These are phyloP conservation scores for Aspergillus avenaceus DNA, from an alignment of 495 filamentous ascomycete species.

Conservation along the genomic window DNA sequence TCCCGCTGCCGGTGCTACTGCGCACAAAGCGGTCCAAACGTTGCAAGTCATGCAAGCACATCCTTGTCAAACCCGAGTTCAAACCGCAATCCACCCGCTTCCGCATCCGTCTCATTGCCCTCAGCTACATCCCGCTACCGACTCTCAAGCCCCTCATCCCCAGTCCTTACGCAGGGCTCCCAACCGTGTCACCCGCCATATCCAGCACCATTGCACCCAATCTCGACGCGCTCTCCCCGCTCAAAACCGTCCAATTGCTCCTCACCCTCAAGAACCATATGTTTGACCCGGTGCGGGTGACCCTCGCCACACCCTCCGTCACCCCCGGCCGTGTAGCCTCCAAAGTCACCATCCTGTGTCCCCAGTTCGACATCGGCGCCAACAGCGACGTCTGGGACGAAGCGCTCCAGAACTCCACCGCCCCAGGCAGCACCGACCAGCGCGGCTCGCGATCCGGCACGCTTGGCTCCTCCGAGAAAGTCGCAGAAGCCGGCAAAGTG, in stretches of 20 bases:
- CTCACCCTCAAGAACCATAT: conserved; percentile 90
- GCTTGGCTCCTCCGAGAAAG: conserved; percentile 42
- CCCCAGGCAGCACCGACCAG: background rate
- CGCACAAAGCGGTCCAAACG: conserved; percentile 91
- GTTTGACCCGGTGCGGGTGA: conserved; percentile 83
- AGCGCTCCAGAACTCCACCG: conserved; percentile 54
- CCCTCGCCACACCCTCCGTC: conserved; percentile 75
- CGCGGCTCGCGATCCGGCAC: conserved; percentile 6
- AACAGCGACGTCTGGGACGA: conserved; percentile 97
- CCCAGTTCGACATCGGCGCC: conserved; percentile 90
- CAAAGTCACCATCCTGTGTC: conserved; percentile 88
- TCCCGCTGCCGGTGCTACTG: conserved; percentile 74
- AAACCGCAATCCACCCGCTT: conserved; percentile 83
- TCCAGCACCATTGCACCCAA: conserved; percentile 25
- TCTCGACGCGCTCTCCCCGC: conserved; percentile 53
- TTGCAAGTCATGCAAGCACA: conserved; percentile 87
- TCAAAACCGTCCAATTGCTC: conserved; percentile 73
- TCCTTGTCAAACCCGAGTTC: conserved; percentile 89
- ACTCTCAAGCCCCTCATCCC: conserved; percentile 61
- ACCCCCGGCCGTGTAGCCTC: conserved; percentile 75
- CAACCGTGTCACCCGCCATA: conserved; percentile 20
- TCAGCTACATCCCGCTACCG: conserved; percentile 83
- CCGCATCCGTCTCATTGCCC: conserved; percentile 82
- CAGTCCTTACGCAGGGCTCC: conserved; percentile 14
- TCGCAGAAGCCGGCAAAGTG: conserved; percentile 86